A percentile compares a stretch with the other conserved stretches of the same genome.
phyloP scores from a whole-genome alignment of 1,284 basidiomycete genomes.

The Golubevia sp. region DNA sequence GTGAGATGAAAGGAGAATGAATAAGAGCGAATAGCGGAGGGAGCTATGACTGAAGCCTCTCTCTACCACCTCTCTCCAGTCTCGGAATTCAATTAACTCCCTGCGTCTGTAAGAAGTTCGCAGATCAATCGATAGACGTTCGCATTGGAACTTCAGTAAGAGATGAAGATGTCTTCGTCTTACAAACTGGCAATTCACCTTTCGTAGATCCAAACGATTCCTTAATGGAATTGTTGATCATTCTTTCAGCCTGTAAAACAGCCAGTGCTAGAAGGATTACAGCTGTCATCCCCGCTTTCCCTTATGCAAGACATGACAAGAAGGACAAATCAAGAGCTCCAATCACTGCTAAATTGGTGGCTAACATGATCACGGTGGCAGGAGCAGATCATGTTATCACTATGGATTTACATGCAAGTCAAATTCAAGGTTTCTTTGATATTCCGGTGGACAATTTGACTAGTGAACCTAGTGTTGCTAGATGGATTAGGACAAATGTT shows the following conservation, averaged over 20 bases:
- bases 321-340: conserved; percentile 96
- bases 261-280: conserved; percentile 95
- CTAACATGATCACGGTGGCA: conserved; percentile 94
- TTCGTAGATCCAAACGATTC: conserved; percentile 56
- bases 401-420: conserved; percentile 96
- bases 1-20: conserved; percentile 71
- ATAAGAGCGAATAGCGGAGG: too few species aligned
- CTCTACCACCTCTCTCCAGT: conserved; percentile 68
- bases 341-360: conserved; percentile 96
- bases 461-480: conserved; percentile 44
- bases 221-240: conserved; percentile 74
- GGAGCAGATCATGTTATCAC: conserved; percentile 99
- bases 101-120: conserved; percentile 91
- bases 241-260: conserved; percentile 93
- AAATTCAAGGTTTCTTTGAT: conserved; percentile 99
- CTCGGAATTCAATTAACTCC: conserved; percentile 88
- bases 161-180: conserved; percentile 71
- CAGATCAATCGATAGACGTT: conserved; percentile 76
- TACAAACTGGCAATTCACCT: conserved; percentile 54
- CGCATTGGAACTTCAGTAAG: conserved; percentile 80
- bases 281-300: conserved; percentile 96
- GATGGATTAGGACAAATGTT: conserved; percentile 80
- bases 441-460: conserved; percentile 89
- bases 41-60: conserved; percentile 64
- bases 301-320: conserved; percentile 96